Evolutionary conservation across 139 green algal genomes (phyloP).

Genomic region (Medakamo hakoo): DNA sequence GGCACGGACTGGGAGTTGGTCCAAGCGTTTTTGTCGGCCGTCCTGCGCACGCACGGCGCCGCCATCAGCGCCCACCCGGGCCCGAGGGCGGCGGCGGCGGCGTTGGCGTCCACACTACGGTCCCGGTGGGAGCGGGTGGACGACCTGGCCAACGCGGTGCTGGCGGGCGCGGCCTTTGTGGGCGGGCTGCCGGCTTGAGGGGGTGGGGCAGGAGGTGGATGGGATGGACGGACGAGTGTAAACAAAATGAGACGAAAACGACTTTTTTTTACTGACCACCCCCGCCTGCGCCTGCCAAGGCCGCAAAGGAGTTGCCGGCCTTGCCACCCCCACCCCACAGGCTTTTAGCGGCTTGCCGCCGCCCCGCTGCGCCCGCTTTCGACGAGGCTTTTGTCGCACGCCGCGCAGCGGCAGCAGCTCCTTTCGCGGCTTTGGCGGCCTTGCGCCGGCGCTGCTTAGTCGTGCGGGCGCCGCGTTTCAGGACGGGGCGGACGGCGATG

Average conservation of each 20-base stretch:
- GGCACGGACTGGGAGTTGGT: neutral
- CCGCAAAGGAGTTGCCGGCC: too few species aligned
- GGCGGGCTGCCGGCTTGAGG: neutral
- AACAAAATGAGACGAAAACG: neutral
- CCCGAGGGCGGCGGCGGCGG: too few species aligned
- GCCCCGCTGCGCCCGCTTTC: neutral
- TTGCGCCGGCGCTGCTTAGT: neutral
- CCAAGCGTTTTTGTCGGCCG: neutral
- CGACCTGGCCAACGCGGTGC: neutral
- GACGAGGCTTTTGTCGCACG: too few species aligned
- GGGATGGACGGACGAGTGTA: too few species aligned
- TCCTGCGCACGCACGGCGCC: neutral
- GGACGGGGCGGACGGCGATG: neutral
- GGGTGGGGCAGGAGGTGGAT: too few species aligned
- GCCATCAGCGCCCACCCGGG: neutral
- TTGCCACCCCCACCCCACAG: neutral
- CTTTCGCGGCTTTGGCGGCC: neutral
- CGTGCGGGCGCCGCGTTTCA: neutral
- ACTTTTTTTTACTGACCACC: neutral
- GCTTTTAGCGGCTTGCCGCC: neutral
- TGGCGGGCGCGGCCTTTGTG: neutral
- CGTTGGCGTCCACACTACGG: neutral
- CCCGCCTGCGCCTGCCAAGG: too few species aligned
- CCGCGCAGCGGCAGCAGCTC: too few species aligned
- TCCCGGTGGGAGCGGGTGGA: neutral